Conservation (phyloP, 2,329 filamentous ascomycete species). For the Epichloe bromicola region DNA sequence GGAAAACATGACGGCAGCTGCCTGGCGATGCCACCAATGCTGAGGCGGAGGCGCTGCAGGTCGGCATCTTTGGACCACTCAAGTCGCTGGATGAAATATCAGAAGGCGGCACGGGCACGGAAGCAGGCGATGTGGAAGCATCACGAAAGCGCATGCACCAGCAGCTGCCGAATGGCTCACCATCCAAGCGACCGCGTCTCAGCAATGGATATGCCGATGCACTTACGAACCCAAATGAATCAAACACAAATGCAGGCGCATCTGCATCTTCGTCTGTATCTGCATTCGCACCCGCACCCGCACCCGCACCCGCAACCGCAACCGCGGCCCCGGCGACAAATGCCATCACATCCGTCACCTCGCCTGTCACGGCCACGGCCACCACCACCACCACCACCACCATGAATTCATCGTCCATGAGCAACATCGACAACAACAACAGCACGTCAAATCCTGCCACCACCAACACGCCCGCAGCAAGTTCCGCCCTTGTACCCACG, state of each 20-base stretch:
- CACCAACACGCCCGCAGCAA: conserved; percentile 27
- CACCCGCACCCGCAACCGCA: conserved; percentile 18
- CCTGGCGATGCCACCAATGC: conserved; percentile 31
- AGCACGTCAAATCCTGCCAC: neutral
- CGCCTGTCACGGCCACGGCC: neutral
- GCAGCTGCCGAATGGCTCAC: conserved; percentile 38
- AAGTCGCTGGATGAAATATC: conserved; percentile 26
- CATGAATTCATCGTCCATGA: neutral
- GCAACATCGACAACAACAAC: conserved; percentile 20
- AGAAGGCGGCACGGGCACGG: conserved; percentile 23
- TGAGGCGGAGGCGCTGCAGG: conserved; percentile 32
- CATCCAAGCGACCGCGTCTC: conserved; percentile 44
- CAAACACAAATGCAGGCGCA: conserved; percentile 17
- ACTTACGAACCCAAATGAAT: conserved; percentile 15
- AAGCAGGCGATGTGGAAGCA: conserved; percentile 26
- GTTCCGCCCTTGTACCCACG: conserved; percentile 19
- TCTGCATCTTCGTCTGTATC: conserved; percentile 8
- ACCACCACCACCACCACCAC: neutral
- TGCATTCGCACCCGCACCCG: conserved; percentile 7
- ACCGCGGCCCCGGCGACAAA: conserved; percentile 21
- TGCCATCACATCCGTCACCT: neutral
- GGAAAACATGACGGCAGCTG: conserved; percentile 23
- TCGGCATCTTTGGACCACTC: conserved; percentile 46
- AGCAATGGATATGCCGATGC: conserved; percentile 50
- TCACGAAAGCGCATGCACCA: conserved; percentile 38